Base-by-base conservation (phyloP, 768 basidiomycete genomes). In the Auriscalpium microsporum region DNA sequence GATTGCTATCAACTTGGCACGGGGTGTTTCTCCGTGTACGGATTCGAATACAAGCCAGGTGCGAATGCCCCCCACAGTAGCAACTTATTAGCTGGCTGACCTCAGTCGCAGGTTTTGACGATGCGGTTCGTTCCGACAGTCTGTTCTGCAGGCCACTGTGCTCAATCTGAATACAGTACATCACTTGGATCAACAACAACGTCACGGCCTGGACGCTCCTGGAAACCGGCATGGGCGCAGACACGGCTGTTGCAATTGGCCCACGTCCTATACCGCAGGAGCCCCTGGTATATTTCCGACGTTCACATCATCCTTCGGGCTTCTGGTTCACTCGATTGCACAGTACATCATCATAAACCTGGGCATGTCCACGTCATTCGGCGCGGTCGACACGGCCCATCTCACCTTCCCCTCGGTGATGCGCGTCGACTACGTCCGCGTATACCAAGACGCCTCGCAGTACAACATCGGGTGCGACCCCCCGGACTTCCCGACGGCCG, bases 351-450 rank as follows among this genome's bases (percentile, higher is more conserved):
- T 85, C 54, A 60, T 71, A 21, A 83, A 83, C 62, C 62, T 83
- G 64, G 84, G 83, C 64, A 77, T 86, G 62, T 83, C 80, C 6
- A 69, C 72, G 19, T 77, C 78, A 63, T 86, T 86, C 64, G 83
- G 81, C 48, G 61, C 63, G 7, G 77, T 84, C 58, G 82, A 86
- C 57, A 71, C 78, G 45, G 70, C 66, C 1, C 70, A 83, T 55
- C 67, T 86, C 21, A 68, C 65, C 17, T 83, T 82, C 65, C 70
- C 70, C 6, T 69, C 83, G 14, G 72, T 67, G n/a, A 84, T 94
- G 86, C 72, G 73, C 54, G 71, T 94, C 50, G 93, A 95, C 64
- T 94, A 83, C 56, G 82, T 94, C 55, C 80, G 93, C 1, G 87
- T 95, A 9, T 87, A 86, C 63, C 86, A 86, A 61, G 70, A 72